A percentile compares a stretch with the other conserved stretches of the same genome.
Evolutionary conservation across 2,329 filamentous ascomycete genomes (phyloP).

Genomic region (Fusarium armeniacum): DNA sequence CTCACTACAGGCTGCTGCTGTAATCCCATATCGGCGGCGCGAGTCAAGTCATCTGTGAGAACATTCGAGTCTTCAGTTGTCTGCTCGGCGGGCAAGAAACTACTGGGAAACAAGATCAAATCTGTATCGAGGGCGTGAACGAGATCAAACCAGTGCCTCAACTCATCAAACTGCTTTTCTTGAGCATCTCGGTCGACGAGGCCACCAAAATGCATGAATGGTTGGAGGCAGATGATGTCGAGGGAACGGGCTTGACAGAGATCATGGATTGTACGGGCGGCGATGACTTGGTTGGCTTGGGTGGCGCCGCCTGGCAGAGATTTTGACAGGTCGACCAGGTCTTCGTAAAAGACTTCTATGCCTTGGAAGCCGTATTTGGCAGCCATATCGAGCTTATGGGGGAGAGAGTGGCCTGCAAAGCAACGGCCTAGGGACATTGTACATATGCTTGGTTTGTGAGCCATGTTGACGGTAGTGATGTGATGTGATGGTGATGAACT

Average conservation of each 20-base stretch:
- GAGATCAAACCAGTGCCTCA: slow-evolving; percentile 78
- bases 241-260: slow-evolving; percentile 71
- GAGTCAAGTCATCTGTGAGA: slow-evolving; percentile 72
- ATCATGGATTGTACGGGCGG: slow-evolving; percentile 68
- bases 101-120: slow-evolving; percentile 80
- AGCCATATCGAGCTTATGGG: slow-evolving; percentile 77
- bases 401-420: slow-evolving; percentile 75
- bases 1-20: slow-evolving; percentile 68
- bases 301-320: slow-evolving; percentile 58
- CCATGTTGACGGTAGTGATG: slow-evolving; percentile 54
- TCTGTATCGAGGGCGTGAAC: slow-evolving; percentile 75
- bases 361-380: slow-evolving; percentile 74
- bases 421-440: slow-evolving; percentile 83
- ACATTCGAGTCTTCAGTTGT: slow-evolving; percentile 64
- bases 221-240: slow-evolving; percentile 75
- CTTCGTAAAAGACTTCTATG: slow-evolving; percentile 84
- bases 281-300: slow-evolving; percentile 64
- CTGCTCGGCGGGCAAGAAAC: slow-evolving; percentile 69
- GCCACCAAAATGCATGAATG: slow-evolving; percentile 84
- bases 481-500: not conserved
- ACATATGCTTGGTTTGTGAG: slow-evolving; percentile 75
- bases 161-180: slow-evolving; percentile 69
- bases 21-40: slow-evolving; percentile 77
- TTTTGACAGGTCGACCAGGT: slow-evolving; percentile 73
- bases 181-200: slow-evolving; percentile 73